phyloP scores from a whole-genome alignment of 257 asterid species.

The Solanum chmielewskii region DNA sequence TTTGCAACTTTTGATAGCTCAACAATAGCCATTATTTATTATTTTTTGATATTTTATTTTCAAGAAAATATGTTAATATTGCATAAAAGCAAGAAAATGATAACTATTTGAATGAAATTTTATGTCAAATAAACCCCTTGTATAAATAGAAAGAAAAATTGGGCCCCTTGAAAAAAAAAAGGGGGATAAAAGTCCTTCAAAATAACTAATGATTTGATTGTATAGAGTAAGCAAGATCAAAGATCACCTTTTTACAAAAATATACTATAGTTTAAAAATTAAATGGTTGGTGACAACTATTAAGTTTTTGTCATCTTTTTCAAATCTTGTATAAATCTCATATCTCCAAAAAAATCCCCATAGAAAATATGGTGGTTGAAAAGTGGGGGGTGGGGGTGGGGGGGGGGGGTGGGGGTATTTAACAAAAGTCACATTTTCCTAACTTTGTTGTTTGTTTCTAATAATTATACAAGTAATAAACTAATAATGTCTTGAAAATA shows the following conservation, averaged over 20 bases:
- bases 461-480: not conserved
- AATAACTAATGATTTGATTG: constrained; percentile 31
- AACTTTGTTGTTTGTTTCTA: not conserved
- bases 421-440: not conserved
- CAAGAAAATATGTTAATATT: not conserved
- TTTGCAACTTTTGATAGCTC: constrained; percentile 49
- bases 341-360: constrained; percentile 49
- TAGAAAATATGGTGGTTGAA: constrained; percentile 65
- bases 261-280: constrained; percentile 1
- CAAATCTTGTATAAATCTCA: constrained; percentile 22
- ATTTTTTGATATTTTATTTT: not conserved
- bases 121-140: constrained; percentile 1
- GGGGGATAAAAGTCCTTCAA: not conserved
- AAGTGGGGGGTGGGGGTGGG: not conserved
- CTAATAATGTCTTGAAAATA: not conserved
- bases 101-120: not conserved
- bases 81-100: not conserved
- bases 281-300: constrained; percentile 68
- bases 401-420: not conserved
- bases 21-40: constrained; percentile 26
- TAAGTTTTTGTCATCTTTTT: constrained; percentile 36
- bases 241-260: constrained; percentile 12
- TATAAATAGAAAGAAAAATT: constrained; percentile 22
- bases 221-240: constrained; percentile 25
- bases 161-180: constrained; percentile 10